Evolutionary conservation across 75 land plant genomes (phyloP).

Genomic region (Pinus tabuliformis): DNA sequence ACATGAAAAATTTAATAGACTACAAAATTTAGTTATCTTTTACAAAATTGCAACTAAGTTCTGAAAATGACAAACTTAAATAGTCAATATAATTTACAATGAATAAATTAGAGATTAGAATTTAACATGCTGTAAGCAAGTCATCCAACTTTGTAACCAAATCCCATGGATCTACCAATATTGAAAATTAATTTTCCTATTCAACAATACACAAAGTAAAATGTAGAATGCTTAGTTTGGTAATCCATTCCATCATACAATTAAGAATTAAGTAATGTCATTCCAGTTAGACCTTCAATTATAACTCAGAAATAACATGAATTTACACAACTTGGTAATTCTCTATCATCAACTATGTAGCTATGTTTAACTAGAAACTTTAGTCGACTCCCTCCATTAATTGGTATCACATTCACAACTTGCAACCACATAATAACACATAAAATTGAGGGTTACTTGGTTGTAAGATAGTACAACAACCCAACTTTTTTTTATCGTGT

Average conservation of each 20-base stretch:
- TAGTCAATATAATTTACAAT: background rate
- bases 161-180: background rate
- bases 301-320: background rate
- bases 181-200: background rate
- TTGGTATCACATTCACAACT: slow-evolving; percentile 26
- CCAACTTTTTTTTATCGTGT: background rate
- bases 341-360: slow-evolving; percentile 37
- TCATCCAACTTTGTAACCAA: background rate
- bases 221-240: background rate
- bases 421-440: slow-evolving; percentile 14
- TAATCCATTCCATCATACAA: too few relatives aligned
- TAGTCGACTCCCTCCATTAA: slow-evolving; percentile 14
- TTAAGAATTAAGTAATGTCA: too few relatives aligned
- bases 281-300: background rate
- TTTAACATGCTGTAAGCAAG: background rate
- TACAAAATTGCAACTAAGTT: background rate
- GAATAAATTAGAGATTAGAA: background rate
- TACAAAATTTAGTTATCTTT: too few relatives aligned
- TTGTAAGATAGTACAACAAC: background rate
- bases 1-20: too few relatives aligned
- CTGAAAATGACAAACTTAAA: background rate
- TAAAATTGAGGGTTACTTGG: background rate
- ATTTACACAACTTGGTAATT: slow-evolving; percentile 44
- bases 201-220: background rate
- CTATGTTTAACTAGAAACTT: slow-evolving; percentile 22